Base-by-base conservation (phyloP, 768 basidiomycete genomes). In the Podaxis carcinomalis region DNA sequence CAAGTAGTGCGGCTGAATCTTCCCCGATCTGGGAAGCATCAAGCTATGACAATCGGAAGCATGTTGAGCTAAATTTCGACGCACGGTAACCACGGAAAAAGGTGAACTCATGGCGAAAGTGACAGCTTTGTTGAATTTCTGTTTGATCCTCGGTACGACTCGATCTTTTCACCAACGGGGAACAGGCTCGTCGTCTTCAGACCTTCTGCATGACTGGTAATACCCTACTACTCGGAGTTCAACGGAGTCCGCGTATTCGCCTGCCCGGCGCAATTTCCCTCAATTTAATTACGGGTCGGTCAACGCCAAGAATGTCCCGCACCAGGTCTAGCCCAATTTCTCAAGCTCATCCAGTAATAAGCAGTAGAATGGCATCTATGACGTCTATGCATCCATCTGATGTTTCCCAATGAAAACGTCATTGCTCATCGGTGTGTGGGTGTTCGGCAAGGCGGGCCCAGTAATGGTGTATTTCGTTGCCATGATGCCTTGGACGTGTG, bases 311-410 rank as follows among this genome's bases (percentile, higher is more conserved):
- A 27, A 16, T 5, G 36, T 16, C 27, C 73, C 84, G 65, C 65
- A 90, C 90, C 68, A 91, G 74, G 66, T 90, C 89, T 47, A 92
- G 79, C 21, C 90, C 92, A 63, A 91, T 86, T 69, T 92, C 90
- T 89, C 56, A 94, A 78, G 66, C 82, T 87, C 5, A 89, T 91
- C 91, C 91, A 93, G 69, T 92, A 86, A 68, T 94, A 54, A 92
- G 80, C 37, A 94, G 77, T 16, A 92, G 92, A 40, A 93, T 77
- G 2, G 85, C 81, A 67, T 92, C 90, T 54, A 77, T 74, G 53
- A 89, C 80, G 56, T 70, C 70, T 46, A 90, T 80, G 23, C 71
- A 68, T 2, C 73, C 67, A 14, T 63, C 32, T 49, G 27, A 56
- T 16, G 67, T 59, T 50, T 81, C 37, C 90, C 90, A 1, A 93